phyloP scores from a whole-genome alignment of 148 eudicot genomes.

The Rhododendron mucronatum region DNA sequence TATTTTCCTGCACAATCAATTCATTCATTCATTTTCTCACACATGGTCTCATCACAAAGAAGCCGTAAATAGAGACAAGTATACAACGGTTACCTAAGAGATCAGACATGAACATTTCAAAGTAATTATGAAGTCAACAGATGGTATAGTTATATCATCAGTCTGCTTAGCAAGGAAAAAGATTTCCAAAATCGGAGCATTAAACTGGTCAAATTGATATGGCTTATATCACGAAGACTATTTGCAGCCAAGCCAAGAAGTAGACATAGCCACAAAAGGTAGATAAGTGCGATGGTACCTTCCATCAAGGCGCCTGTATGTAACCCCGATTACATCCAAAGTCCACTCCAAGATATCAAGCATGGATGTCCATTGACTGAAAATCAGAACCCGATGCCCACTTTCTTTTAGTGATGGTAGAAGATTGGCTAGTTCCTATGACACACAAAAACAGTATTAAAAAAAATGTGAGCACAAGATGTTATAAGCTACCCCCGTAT shows the following conservation, averaged over 20 bases:
- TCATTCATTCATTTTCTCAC: neutral
- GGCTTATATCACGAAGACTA: neutral
- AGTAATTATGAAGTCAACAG: neutral
- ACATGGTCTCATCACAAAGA: neutral
- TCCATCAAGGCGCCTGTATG: constrained; percentile 95
- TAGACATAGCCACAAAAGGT: neutral
- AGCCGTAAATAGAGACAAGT: neutral
- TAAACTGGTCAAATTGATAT: neutral
- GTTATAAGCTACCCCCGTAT: neutral
- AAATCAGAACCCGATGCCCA: constrained; percentile 89
- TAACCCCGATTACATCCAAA: constrained; percentile 81
- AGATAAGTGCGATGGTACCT: constrained; percentile 43
- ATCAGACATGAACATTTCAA: neutral
- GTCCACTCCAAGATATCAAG: constrained; percentile 99
- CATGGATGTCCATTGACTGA: constrained; percentile 99
- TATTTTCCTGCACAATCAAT: neutral
- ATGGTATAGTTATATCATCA: neutral
- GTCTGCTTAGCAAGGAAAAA: neutral
- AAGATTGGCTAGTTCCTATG: constrained; percentile 68
- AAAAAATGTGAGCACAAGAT: neutral
- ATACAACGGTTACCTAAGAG: neutral
- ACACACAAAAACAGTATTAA: constrained; percentile 4
- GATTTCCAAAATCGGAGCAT: neutral
- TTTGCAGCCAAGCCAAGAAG: neutral
- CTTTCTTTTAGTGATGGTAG: constrained; percentile 60